Percentiles rank a stretch among this genome's conserved stretches.
These are phyloP conservation scores for Alternaria sp. DNA, from an alignment of 2,329 filamentous ascomycete genomes.

Conservation along the genomic window DNA sequence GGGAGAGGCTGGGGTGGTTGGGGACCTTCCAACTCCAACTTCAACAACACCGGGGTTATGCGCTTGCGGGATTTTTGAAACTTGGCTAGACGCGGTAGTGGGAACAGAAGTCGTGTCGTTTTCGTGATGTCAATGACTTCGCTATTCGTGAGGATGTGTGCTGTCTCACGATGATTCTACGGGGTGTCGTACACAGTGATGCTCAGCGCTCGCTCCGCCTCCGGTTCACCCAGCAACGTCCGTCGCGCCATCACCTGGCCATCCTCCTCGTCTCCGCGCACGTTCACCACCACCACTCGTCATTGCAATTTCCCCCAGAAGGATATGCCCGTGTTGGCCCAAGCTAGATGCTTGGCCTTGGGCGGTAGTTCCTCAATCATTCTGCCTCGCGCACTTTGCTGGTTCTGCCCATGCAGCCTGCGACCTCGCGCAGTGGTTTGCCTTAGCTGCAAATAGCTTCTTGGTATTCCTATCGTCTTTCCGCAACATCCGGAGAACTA, in stretches of 20 bases:
- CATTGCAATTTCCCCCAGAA: background rate
- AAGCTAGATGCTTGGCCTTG: background rate
- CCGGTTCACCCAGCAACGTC: slow-evolving; percentile 24
- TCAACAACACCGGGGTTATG: slow-evolving; percentile 8
- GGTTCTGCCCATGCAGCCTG: background rate
- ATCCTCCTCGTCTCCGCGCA: slow-evolving; percentile 4
- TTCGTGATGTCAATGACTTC: slow-evolving; percentile 7
- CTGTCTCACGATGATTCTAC: slow-evolving; percentile 5
- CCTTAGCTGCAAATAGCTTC: background rate
- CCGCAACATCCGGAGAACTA: slow-evolving; percentile 1
- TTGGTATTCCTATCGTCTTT: background rate
- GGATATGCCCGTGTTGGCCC: background rate
- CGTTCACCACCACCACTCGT: slow-evolving; percentile 8
- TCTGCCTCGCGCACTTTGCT: background rate
- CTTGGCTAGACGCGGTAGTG: slow-evolving; percentile 1
- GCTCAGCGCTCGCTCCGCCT: slow-evolving; percentile 2
- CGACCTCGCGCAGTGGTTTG: slow-evolving; percentile 3
- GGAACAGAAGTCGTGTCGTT: background rate
- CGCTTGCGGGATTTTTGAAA: slow-evolving; percentile 8
- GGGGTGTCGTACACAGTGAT: background rate
- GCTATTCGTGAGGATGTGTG: slow-evolving; percentile 2
- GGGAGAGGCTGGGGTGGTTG: slow-evolving; percentile 20
- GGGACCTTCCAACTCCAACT: slow-evolving; percentile 8
- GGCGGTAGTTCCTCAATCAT: background rate
- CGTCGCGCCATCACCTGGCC: background rate